Evolutionary conservation across 176 grass and related monocot genomes (phyloP).

Genomic region (Alloteropsis semialata): DNA sequence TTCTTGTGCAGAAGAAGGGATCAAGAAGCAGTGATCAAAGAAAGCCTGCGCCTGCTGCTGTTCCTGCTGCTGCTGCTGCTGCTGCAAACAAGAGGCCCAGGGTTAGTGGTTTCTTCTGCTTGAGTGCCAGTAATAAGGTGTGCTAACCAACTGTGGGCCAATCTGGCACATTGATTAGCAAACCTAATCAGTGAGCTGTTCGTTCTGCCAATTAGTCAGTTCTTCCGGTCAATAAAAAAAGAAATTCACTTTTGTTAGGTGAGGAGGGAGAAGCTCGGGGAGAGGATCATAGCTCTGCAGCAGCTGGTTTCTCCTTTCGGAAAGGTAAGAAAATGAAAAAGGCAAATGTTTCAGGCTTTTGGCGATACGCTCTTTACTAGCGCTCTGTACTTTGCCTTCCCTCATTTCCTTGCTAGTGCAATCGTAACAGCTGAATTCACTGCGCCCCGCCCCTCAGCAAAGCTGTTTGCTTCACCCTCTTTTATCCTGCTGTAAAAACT

Average conservation of each 20-base stretch:
- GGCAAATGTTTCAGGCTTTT: slow-evolving; percentile 15
- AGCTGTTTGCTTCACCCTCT: not conserved
- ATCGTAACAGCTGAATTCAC: slow-evolving; percentile 3
- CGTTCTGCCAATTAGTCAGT: not conserved
- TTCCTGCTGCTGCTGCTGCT: not conserved
- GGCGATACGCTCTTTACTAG: slow-evolving; percentile 32
- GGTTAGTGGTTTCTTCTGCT: slow-evolving; percentile 20
- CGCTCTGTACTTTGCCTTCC: slow-evolving; percentile 15
- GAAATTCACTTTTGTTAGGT: slow-evolving; percentile 19
- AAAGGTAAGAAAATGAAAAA: slow-evolving; percentile 47
- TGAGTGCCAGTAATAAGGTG: not conserved
- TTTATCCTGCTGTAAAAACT: not conserved
- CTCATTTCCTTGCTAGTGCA: slow-evolving; percentile 11
- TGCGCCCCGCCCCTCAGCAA: not conserved
- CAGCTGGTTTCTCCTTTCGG: slow-evolving; percentile 82
- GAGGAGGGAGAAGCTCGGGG: slow-evolving; percentile 64
- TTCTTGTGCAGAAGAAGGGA: slow-evolving; percentile 47
- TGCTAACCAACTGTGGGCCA: not conserved
- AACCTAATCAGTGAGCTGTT: not conserved
- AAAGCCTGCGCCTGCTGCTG: not conserved
- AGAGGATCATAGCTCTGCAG: slow-evolving; percentile 81
- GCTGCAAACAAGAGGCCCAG: slow-evolving; percentile 38
- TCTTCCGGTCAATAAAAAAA: not conserved
- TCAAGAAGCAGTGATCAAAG: slow-evolving; percentile 29
- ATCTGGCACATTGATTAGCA: slow-evolving; percentile 1